phyloP scores from a whole-genome alignment of 202 grass and related monocot genomes.

The Schoenoplectus tabernaemontani region DNA sequence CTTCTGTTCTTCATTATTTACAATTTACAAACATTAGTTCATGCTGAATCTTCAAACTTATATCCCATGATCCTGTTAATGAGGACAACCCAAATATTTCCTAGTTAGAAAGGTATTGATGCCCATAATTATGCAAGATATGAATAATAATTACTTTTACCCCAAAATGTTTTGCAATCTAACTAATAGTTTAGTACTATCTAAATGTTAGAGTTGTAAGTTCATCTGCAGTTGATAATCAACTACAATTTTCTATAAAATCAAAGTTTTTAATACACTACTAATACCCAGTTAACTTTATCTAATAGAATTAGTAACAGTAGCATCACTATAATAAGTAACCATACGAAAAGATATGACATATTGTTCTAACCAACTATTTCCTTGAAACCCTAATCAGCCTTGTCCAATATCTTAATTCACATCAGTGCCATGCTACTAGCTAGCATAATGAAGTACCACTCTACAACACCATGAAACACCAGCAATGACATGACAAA shows the following conservation, averaged over 20 bases:
- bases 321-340: background rate
- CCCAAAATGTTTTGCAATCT: background rate
- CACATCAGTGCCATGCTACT: background rate
- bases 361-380: background rate
- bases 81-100: too few relatives aligned
- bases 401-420: background rate
- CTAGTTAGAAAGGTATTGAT: too few relatives aligned
- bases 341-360: background rate
- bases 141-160: background rate
- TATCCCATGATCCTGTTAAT: too few relatives aligned
- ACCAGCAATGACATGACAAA: background rate
- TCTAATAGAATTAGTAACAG: background rate
- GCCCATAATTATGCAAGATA: background rate
- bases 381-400: background rate
- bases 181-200: background rate
- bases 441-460: background rate
- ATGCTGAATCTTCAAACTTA: too few relatives aligned
- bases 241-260: background rate
- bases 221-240: background rate
- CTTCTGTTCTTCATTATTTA: too few relatives aligned
- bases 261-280: background rate
- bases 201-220: background rate
- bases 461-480: background rate
- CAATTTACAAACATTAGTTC: too few relatives aligned
- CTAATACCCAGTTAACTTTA: conserved; percentile 1